Conservation (phyloP, 352 stramenopile genomes). For the Pythium rishiriense region DNA sequence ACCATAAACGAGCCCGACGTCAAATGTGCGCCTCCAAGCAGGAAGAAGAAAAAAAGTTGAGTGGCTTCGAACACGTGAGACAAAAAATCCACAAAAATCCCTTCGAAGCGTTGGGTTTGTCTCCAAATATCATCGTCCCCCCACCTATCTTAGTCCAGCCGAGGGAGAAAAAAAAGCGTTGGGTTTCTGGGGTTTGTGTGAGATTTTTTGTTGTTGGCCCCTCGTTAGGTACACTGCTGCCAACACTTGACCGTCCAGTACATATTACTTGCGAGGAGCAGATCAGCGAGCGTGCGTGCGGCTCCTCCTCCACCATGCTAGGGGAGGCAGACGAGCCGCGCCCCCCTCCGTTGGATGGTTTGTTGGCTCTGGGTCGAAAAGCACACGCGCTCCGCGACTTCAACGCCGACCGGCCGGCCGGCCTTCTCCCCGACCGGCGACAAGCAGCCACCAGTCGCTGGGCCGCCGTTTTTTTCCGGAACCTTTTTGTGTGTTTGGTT, state of each 20-base stretch:
- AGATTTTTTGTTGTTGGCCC: background rate
- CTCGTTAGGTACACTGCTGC: background rate
- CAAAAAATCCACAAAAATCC: slow-evolving; percentile 4
- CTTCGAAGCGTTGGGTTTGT: background rate
- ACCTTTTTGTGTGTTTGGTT: background rate
- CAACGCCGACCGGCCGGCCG: slow-evolving; percentile 2
- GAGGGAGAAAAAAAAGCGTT: background rate
- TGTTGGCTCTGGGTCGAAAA: slow-evolving; percentile 1
- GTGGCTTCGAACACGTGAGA: background rate
- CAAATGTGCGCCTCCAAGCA: background rate
- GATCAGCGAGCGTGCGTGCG: slow-evolving; percentile 2
- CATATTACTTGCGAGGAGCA: no score
- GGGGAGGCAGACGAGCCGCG: background rate
- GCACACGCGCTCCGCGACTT: slow-evolving; percentile 10
- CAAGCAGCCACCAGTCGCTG: slow-evolving; percentile 15
- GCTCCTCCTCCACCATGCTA: slow-evolving; percentile 2
- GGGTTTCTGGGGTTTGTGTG: background rate
- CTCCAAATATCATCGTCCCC: no score
- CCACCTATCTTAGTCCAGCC: slow-evolving; percentile 18
- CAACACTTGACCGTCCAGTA: background rate
- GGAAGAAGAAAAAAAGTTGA: background rate
- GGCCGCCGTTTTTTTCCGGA: background rate
- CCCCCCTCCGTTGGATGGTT: background rate
- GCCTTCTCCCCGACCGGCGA: slow-evolving; percentile 3
- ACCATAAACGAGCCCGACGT: slow-evolving; percentile 3